Evolutionary conservation across 1,139 yeast species (phyloP), one percentile per base, ranked within the genome.

Genomic region (Yamadazyma dendronema): DNA sequence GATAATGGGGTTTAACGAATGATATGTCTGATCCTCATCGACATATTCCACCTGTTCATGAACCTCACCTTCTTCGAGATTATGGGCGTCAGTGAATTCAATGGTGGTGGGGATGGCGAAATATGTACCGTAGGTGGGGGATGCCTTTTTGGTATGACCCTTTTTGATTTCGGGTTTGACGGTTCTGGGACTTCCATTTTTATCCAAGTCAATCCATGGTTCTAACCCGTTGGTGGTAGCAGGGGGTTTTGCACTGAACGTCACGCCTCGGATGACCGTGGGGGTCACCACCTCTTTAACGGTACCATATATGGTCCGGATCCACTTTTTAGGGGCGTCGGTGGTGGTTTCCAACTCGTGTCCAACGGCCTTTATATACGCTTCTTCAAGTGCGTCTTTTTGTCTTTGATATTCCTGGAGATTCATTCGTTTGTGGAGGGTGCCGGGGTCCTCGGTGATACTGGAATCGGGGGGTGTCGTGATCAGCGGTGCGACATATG

Each of bases 181-280:
- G 0, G 95, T 86, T 57, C 82, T 81, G 37, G 96, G 94, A n/a
- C 73, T 59, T 7, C 96, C 96, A 42, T 82, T 78, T 44, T 82
- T 81, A 39, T 87, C 74, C 51, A 88, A 67, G 2, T 87, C 74
- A 34, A 88, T 68, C 96, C 96, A 88, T n/a, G 84, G 85, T 45
- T 80, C 79, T 42, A 85, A 71, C 11, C 86, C 86, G 44, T 82
- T 67, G 15, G 86, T 77, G 8, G 83, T 77, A 3, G 54, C 57
- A 0, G 86, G 77, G 1, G 95, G 95, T 51, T 80, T 77, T 10
- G 83, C 87, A 40, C 80, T 75, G 54, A 88, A 82, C 0, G 95
- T 85, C 36, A 88, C 86, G 16, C 92, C 92, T 22, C 77, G 87
- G 52, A 87, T 75, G 27, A 86, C 87, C 0, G 90, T 81, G 11